Evolutionary conservation across 2,329 filamentous ascomycete genomes (phyloP).

Genomic region (Dissoconium aciculare): DNA sequence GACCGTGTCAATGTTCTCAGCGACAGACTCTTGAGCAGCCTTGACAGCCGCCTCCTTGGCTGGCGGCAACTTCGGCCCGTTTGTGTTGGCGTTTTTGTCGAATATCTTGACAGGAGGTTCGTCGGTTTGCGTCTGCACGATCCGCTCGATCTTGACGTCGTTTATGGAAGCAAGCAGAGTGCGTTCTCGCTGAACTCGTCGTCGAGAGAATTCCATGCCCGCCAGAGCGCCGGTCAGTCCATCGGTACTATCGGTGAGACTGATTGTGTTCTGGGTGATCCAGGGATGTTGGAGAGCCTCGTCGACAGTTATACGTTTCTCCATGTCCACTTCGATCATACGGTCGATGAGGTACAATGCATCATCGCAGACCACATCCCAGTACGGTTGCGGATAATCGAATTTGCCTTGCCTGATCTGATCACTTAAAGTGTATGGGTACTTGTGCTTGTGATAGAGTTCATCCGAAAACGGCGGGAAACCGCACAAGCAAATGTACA

Average conservation of each 20-base stretch:
- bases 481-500: conserved; percentile 93
- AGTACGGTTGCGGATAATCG: conserved; percentile 92
- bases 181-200: conserved; percentile 66
- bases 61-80: conserved; percentile 8
- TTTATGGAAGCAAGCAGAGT: conserved; percentile 76
- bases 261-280: conserved; percentile 41
- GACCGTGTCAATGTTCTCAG: not conserved
- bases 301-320: conserved; percentile 73
- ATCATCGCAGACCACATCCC: conserved; percentile 74
- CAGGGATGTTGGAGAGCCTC: conserved; percentile 85
- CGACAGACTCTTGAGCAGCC: conserved; percentile 5
- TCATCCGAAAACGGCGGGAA: conserved; percentile 97
- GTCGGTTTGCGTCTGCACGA: conserved; percentile 41
- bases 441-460: conserved; percentile 51
- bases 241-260: conserved; percentile 66
- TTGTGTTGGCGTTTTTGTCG: conserved; percentile 44
- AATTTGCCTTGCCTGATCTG: conserved; percentile 83
- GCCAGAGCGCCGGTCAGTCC: conserved; percentile 78
- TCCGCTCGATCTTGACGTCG: conserved; percentile 48
- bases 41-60: conserved; percentile 6
- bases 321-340: conserved; percentile 82
- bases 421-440: conserved; percentile 72
- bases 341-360: conserved; percentile 85
- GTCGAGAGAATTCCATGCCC: conserved; percentile 66
- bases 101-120: conserved; percentile 57